phyloP scores from a whole-genome alignment of 140 eudicot genomes.

The Stevia rebaudiana region DNA sequence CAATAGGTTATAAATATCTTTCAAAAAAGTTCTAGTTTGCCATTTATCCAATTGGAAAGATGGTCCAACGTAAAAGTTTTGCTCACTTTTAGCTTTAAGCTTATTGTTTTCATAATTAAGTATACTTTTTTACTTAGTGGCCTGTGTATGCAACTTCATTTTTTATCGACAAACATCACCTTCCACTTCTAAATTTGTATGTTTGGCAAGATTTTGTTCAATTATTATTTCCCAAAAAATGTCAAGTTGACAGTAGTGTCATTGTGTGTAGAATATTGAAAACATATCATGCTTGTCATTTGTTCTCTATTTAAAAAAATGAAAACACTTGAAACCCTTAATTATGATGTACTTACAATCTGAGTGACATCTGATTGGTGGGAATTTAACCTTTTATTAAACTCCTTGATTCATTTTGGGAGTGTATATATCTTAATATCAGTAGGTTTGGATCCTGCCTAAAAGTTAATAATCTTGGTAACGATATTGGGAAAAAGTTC shows the following conservation, averaged over 20 bases:
- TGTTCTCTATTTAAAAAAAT: not conserved
- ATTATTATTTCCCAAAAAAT: conserved; percentile 17
- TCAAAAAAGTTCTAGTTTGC: conserved; percentile 13
- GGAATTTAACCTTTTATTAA: conserved; percentile 10
- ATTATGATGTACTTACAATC: conserved; percentile 1
- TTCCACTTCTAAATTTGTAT: conserved; percentile 29
- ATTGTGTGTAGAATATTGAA: conserved; percentile 9
- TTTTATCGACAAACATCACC: conserved; percentile 30
- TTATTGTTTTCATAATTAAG: conserved; percentile 18
- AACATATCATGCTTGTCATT: conserved; percentile 8
- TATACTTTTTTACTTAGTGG: conserved; percentile 27
- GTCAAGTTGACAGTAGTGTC: conserved; percentile 21
- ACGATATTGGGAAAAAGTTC: conserved; percentile 16
- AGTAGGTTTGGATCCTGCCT: conserved; percentile 11
- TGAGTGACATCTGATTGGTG: conserved; percentile 18
- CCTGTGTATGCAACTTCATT: conserved; percentile 13
- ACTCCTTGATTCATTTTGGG: conserved; percentile 22
- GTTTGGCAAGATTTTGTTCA: conserved; percentile 18
- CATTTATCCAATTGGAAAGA: conserved; percentile 22
- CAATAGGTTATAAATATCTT: conserved; percentile 10
- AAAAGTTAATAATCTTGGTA: conserved; percentile 22
- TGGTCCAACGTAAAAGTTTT: conserved; percentile 21
- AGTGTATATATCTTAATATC: conserved; percentile 10
- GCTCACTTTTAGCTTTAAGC: conserved; percentile 29
- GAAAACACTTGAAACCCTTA: conserved; percentile 6